Evolutionary conservation across 208 protist species (phyloP).

Genomic region (Acanthamoeba castellanii): DNA sequence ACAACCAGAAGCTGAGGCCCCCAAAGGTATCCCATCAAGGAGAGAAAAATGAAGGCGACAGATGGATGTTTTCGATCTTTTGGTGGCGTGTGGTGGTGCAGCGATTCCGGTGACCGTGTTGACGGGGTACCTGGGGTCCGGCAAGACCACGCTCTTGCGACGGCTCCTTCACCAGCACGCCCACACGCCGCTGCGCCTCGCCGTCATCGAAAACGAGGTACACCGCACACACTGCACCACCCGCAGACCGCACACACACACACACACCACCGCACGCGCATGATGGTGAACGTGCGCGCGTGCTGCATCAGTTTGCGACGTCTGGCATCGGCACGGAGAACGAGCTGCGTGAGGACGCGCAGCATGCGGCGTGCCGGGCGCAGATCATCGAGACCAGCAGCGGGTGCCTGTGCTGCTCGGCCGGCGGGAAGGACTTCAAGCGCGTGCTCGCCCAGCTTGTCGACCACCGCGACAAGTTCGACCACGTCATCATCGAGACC

Average conservation of each 20-base stretch:
- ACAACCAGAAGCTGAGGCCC: too few species aligned
- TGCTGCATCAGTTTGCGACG: slow-evolving; percentile 75
- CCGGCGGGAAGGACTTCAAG: slow-evolving; percentile 31
- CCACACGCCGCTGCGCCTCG: slow-evolving; percentile 72
- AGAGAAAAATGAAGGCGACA: too few species aligned
- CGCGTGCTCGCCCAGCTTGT: slow-evolving; percentile 70
- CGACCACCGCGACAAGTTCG: slow-evolving; percentile 84
- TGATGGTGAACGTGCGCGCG: slow-evolving; percentile 88
- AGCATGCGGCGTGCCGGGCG: slow-evolving; percentile 82
- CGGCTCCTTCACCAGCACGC: slow-evolving; percentile 85
- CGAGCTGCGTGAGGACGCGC: slow-evolving; percentile 84
- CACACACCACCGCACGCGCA: slow-evolving; percentile 63
- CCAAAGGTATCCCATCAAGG: too few species aligned
- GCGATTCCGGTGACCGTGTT: slow-evolving; percentile 39
- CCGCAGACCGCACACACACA: not conserved
- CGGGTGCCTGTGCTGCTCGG: slow-evolving; percentile 37
- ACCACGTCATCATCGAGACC: slow-evolving; percentile 90
- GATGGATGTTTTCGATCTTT: not conserved
- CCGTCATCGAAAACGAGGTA: slow-evolving; percentile 93
- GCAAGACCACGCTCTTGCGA: slow-evolving; percentile 91
- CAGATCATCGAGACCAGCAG: slow-evolving; percentile 40
- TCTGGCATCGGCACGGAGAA: slow-evolving; percentile 22
- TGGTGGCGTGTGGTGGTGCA: not conserved
- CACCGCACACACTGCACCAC: not conserved
- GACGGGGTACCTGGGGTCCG: slow-evolving; percentile 71